phyloP scores from a whole-genome alignment of 148 eudicot species.

The Beta vulgaris region DNA sequence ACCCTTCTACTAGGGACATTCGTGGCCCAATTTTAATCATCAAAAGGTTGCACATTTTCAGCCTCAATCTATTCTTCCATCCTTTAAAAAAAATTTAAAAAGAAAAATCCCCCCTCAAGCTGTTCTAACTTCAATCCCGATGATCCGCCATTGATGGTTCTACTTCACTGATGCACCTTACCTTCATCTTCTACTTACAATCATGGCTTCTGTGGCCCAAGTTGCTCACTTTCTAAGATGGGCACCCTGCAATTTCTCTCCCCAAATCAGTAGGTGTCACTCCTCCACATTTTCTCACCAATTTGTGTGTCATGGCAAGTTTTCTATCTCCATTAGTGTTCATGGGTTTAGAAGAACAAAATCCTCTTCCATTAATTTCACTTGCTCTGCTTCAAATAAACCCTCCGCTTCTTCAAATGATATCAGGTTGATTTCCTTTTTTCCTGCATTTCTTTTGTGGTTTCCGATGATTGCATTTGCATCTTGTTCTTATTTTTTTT shows the following conservation, averaged over 20 bases:
- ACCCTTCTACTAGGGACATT: too few species aligned
- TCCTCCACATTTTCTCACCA: conserved; percentile 3
- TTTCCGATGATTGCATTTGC: neutral
- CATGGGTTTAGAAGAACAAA: conserved; percentile 1
- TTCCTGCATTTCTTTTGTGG: neutral
- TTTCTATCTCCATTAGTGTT: conserved; percentile 14
- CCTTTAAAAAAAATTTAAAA: too few species aligned
- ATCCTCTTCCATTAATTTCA: conserved; percentile 19
- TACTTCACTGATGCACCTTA: conserved; percentile 10
- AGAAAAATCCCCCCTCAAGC: neutral
- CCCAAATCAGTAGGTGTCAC: neutral
- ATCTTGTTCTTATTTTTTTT: neutral
- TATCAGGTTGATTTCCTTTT: conserved; percentile 43
- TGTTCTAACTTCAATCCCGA: neutral
- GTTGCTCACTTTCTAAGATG: conserved; percentile 20
- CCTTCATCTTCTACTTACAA: neutral
- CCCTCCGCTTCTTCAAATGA: conserved; percentile 47
- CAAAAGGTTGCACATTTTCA: conserved; percentile 18
- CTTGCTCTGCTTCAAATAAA: conserved; percentile 60
- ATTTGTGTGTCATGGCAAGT: neutral
- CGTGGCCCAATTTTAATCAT: conserved; percentile 31
- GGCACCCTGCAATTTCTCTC: conserved; percentile 12
- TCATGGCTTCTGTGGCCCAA: conserved; percentile 25
- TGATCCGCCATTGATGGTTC: neutral
- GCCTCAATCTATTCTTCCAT: conserved; percentile 17